A percentile compares a stretch with the other conserved stretches of the same genome.
Evolutionary conservation across 2,329 filamentous ascomycete species (phyloP).

Genomic region (Fusarium sp.): DNA sequence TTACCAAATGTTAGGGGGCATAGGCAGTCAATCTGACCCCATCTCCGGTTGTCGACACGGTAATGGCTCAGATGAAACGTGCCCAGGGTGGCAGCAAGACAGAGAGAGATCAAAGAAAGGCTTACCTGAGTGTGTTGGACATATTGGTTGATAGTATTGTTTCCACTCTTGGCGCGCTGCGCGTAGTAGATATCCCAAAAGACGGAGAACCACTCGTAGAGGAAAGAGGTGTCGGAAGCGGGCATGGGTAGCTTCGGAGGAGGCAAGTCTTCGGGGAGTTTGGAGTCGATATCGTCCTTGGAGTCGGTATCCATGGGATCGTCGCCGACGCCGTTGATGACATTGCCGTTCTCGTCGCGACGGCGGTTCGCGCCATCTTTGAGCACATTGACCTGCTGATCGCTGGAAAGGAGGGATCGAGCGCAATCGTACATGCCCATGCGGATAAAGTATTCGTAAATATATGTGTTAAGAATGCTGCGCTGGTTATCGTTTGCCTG

Average conservation of each 20-base stretch:
- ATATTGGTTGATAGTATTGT: conserved; percentile 79
- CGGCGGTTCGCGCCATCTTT: conserved; percentile 80
- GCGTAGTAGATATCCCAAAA: conserved; percentile 97
- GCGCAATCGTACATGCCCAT: conserved; percentile 89
- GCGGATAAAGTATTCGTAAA: conserved; percentile 92
- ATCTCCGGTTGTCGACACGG: conserved; percentile 18
- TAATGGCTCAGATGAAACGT: conserved; percentile 18
- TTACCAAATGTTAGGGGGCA: conserved; percentile 44
- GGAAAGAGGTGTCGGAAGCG: conserved; percentile 81
- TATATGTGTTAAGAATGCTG: conserved; percentile 83
- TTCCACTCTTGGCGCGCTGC: conserved; percentile 79
- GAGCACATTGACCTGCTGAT: conserved; percentile 75
- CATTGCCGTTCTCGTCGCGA: conserved; percentile 76
- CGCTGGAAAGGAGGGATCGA: conserved; percentile 77
- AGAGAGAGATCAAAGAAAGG: conserved; percentile 39
- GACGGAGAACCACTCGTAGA: conserved; percentile 97
- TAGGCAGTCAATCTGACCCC: conserved; percentile 29
- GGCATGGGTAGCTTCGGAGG: conserved; percentile 77
- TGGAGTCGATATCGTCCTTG: conserved; percentile 82
- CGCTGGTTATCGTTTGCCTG: conserved; percentile 65
- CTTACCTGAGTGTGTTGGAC: conserved; percentile 82
- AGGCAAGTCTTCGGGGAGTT: conserved; percentile 85
- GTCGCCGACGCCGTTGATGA: conserved; percentile 78
- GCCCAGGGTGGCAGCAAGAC: conserved; percentile 28
- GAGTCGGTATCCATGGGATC: conserved; percentile 86